Conservation (phyloP, 1,284 basidiomycete species). For the Pseudozyma hubeiensis region DNA sequence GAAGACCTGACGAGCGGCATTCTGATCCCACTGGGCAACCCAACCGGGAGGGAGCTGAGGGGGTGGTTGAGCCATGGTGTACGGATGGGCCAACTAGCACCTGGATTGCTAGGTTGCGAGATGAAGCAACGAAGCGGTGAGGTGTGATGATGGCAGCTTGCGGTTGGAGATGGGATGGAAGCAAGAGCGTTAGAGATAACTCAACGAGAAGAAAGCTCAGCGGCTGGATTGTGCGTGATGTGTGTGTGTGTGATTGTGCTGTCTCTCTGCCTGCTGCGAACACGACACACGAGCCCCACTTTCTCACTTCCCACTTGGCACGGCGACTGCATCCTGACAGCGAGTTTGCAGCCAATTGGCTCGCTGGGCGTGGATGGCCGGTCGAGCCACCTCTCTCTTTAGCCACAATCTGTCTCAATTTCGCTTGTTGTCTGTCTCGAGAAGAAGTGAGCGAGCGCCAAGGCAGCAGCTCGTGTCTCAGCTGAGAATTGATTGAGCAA, state of each 20-base stretch:
- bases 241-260: not conserved
- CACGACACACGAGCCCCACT: conserved; percentile 1
- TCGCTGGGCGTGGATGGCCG: conserved; percentile 2
- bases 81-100: conserved; percentile 3
- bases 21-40: conserved; percentile 87
- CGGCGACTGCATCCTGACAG: not conserved
- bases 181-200: not conserved
- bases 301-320: not conserved
- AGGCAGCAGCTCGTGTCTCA: conserved; percentile 1
- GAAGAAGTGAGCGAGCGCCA: conserved; percentile 1
- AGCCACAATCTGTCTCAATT: not conserved
- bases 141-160: not conserved
- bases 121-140: conserved; percentile 1
- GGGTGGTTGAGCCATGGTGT: conserved; percentile 46
- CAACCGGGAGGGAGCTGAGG: conserved; percentile 81
- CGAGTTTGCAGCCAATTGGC: not conserved
- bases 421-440: conserved; percentile 3
- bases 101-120: conserved; percentile 4
- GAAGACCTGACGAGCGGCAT: conserved; percentile 84
- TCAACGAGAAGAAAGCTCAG: conserved; percentile 9
- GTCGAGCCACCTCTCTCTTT: conserved; percentile 11
- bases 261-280: not conserved
- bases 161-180: not conserved
- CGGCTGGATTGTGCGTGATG: not conserved
- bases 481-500: not conserved